phyloP scores from a whole-genome alignment of 2,329 filamentous ascomycete species.

The Dactylonectria macrodidyma region DNA sequence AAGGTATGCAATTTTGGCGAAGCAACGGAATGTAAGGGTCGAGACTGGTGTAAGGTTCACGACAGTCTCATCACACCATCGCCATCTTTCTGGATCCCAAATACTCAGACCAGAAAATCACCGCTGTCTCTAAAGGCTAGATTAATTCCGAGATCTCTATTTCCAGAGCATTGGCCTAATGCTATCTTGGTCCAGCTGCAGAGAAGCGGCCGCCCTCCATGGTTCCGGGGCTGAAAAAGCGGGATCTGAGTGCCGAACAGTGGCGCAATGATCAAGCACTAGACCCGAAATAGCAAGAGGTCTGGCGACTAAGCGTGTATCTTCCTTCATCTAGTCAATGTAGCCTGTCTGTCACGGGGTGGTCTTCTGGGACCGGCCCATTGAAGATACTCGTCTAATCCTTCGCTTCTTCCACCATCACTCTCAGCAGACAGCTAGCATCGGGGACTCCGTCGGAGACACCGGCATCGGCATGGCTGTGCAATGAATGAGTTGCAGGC shows the following conservation, averaged over 20 bases:
- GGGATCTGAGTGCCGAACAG: not conserved
- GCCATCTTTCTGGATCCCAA: too few species aligned
- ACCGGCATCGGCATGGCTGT: not conserved
- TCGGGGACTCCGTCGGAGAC: not conserved
- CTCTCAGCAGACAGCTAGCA: not conserved
- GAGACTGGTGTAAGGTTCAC: too few species aligned
- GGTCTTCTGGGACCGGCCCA: not conserved
- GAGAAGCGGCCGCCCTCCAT: not conserved
- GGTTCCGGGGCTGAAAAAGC: not conserved
- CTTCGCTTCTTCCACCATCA: not conserved
- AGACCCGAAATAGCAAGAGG: not conserved
- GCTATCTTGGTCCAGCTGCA: not conserved
- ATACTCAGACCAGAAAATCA: too few species aligned
- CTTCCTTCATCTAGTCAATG: not conserved
- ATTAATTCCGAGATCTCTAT: not conserved
- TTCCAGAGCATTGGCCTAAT: not conserved
- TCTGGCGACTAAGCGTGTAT: not conserved
- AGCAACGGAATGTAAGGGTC: not conserved
- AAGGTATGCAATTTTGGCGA: not conserved
- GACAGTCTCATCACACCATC: too few species aligned
- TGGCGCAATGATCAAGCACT: not conserved
- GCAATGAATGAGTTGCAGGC: not conserved
- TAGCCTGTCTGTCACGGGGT: too few species aligned
- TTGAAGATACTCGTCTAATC: not conserved
- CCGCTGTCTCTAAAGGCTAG: too few species aligned